A percentile compares a stretch with the other conserved stretches of the same genome.
These are phyloP conservation scores for Amaranthus cruentus DNA, from an alignment of 148 eudicot species.

Conservation along the genomic window DNA sequence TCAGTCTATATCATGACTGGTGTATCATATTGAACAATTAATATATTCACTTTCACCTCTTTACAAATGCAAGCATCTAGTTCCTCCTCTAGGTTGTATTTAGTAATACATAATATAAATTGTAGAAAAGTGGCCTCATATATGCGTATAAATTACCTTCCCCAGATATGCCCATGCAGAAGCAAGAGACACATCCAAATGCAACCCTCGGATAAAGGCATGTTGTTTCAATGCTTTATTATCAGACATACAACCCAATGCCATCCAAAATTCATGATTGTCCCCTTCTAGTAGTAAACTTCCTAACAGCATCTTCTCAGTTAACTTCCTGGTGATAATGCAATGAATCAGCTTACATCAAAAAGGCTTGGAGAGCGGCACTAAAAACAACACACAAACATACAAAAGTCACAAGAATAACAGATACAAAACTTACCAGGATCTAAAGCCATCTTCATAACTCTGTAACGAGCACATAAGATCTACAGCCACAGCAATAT, in stretches of 20 bases:
- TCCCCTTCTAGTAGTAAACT: conserved; percentile 79
- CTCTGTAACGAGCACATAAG: conserved; percentile 38
- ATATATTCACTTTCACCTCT: background rate
- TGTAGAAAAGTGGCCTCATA: background rate
- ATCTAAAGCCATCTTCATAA: conserved; percentile 28
- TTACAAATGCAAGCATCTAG: background rate
- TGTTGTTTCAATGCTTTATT: conserved; percentile 74
- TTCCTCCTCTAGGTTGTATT: background rate
- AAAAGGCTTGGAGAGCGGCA: background rate
- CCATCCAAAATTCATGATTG: conserved; percentile 88
- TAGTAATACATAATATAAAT: background rate
- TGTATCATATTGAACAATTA: background rate
- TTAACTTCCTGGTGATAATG: conserved; percentile 50
- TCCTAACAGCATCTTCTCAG: conserved; percentile 94
- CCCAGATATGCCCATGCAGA: conserved; percentile 99
- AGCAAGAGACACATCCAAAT: conserved; percentile 90
- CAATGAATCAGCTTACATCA: conserved; percentile 9
- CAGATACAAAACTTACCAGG: conserved; percentile 41
- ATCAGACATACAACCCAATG: conserved; percentile 67
- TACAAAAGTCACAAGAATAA: background rate
- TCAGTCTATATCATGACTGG: too few relatives aligned
- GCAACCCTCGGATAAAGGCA: conserved; percentile 77
- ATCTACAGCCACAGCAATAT: conserved; percentile 74
- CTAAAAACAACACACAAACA: background rate
- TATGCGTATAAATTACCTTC: conserved; percentile 48